These are phyloP conservation scores for Tagetes erecta DNA, from an alignment of 129 eudicot genomes.

Conservation along the genomic window DNA sequence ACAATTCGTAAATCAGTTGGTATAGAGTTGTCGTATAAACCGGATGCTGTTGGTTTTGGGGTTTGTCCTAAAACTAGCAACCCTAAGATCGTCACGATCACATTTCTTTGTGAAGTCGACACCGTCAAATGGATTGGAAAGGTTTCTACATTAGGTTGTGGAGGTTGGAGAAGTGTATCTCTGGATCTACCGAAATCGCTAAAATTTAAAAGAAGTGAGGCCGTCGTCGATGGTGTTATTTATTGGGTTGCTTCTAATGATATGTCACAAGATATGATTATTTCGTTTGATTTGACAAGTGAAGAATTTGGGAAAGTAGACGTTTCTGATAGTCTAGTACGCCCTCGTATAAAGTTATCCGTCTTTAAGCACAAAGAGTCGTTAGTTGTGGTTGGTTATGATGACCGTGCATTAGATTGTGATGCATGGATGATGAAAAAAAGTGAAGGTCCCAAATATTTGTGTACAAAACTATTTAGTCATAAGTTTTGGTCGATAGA, in stretches of 20 bases:
- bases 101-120: neutral
- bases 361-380: neutral
- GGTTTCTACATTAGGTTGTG: neutral
- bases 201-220: neutral
- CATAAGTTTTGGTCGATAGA: neutral
- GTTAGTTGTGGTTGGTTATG: neutral
- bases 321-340: neutral
- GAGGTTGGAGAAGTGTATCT: neutral
- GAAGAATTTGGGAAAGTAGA: neutral
- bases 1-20: neutral
- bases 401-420: neutral
- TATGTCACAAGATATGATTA: neutral
- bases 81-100: neutral
- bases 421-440: neutral
- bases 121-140: neutral
- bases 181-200: neutral
- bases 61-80: slow-evolving; percentile 3
- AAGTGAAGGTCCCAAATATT: neutral
- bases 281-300: neutral
- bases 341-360: neutral
- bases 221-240: neutral
- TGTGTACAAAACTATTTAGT: neutral
- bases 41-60: neutral
- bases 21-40: neutral
- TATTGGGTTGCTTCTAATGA: neutral